These are phyloP conservation scores for Hygrocybe punicea DNA, from an alignment of 768 basidiomycete species.

Conservation along the genomic window DNA sequence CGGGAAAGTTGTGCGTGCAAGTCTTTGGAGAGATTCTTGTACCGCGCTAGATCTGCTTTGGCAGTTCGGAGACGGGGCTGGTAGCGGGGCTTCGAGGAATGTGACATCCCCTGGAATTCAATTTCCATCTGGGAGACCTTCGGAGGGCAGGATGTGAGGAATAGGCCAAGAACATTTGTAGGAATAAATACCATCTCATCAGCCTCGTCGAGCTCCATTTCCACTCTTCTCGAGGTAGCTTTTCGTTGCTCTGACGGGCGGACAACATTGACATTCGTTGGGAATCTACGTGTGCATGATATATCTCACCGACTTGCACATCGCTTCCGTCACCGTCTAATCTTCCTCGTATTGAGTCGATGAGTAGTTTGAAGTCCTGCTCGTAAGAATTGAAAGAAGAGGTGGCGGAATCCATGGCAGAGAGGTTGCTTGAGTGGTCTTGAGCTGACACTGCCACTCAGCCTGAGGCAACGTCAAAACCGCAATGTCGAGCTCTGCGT, in stretches of 20 bases:
- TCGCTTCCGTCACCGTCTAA: conserved; percentile 68
- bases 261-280: conserved; percentile 4
- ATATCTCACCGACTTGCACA: conserved; percentile 63
- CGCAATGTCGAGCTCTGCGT: conserved; percentile 47
- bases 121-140: conserved; percentile 99
- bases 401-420: conserved; percentile 52
- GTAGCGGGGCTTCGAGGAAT: conserved; percentile 75
- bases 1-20: conserved; percentile 67
- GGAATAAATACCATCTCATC: conserved; percentile 81
- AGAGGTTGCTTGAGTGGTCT: too few species aligned
- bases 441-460: too few species aligned
- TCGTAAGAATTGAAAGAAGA: conserved; percentile 90
- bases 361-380: conserved; percentile 83
- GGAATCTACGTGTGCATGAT: background rate
- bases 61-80: conserved; percentile 69
- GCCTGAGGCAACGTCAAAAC: background rate
- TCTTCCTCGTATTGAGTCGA: conserved; percentile 70
- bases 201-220: conserved; percentile 96
- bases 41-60: conserved; percentile 69
- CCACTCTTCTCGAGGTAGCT: conserved; percentile 73
- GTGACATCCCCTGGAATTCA: conserved; percentile 92
- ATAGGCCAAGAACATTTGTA: background rate
- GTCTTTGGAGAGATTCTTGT: conserved; percentile 81
- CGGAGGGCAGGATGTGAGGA: conserved; percentile 4
- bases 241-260: conserved; percentile 64